Evolutionary conservation across 106 monocot species (phyloP).

Genomic region (Gastrodia elata): DNA sequence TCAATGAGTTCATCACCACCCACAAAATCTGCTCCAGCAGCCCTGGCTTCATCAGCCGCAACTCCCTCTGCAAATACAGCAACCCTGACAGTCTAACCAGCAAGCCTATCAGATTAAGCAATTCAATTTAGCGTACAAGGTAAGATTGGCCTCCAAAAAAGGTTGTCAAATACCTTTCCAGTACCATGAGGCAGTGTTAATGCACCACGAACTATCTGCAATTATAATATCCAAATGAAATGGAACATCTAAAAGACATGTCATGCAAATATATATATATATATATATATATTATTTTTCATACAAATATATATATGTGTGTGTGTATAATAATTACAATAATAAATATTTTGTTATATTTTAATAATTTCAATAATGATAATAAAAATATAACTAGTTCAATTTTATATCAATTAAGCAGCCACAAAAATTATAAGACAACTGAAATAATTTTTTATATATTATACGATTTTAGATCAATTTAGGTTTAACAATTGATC

Average conservation of each 20-base stretch:
- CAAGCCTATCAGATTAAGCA: conserved; percentile 4
- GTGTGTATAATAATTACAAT: too few species aligned
- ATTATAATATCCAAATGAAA: conserved; percentile 1
- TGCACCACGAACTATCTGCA: conserved; percentile 91
- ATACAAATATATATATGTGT: too few species aligned
- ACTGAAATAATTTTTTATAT: too few species aligned
- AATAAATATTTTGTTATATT: too few species aligned
- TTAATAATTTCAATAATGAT: background rate
- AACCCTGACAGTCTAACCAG: conserved; percentile 66
- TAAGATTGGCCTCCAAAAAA: background rate
- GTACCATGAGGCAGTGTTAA: conserved; percentile 83
- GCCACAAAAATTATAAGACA: too few species aligned
- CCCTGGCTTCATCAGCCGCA: conserved; percentile 87
- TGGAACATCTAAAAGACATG: background rate
- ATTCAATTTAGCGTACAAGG: background rate
- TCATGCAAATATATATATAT: too few species aligned
- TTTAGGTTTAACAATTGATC: too few species aligned
- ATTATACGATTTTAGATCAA: too few species aligned
- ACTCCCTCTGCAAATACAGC: conserved; percentile 95
- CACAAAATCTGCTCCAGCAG: conserved; percentile 88
- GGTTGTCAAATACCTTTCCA: conserved; percentile 54
- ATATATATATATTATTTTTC: too few species aligned
- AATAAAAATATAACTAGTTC: background rate
- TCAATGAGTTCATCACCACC: conserved; percentile 92
- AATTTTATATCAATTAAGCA: background rate